Evolutionary conservation across 495 filamentous ascomycete genomes (phyloP).

Genomic region (Clohesyomyces aquaticus): DNA sequence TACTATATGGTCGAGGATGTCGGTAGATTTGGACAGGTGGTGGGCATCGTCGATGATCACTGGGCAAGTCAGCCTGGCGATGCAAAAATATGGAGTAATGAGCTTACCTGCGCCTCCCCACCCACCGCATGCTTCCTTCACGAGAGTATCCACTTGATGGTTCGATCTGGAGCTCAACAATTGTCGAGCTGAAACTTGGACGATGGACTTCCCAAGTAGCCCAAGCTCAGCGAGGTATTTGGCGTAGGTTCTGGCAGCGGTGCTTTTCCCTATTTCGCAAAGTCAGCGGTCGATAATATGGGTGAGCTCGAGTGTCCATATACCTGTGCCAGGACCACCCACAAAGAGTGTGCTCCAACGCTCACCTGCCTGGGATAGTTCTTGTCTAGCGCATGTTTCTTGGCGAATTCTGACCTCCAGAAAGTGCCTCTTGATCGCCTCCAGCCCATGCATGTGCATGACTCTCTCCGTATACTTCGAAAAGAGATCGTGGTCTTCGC

Average conservation of each 20-base stretch:
- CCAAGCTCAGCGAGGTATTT: neutral
- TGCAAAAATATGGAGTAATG: neutral
- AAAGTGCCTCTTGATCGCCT: neutral
- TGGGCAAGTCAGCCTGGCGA: neutral
- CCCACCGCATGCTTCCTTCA: neutral
- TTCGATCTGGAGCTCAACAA: neutral
- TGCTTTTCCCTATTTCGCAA: neutral
- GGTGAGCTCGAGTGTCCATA: too few relatives aligned
- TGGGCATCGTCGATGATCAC: neutral
- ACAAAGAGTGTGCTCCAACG: too few relatives aligned
- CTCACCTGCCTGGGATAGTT: too few relatives aligned
- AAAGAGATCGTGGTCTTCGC: neutral
- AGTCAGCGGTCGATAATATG: neutral
- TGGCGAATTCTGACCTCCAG: neutral
- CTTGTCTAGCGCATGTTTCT: neutral
- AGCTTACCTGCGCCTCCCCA: neutral
- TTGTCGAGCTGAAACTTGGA: neutral
- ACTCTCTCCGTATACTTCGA: neutral
- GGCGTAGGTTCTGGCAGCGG: neutral
- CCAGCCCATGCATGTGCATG: neutral
- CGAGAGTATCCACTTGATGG: neutral
- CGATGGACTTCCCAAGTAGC: neutral
- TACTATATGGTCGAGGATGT: neutral
- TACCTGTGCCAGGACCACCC: too few relatives aligned
- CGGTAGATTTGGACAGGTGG: neutral